These are phyloP conservation scores for Ramalina intermedia DNA, from an alignment of 495 filamentous ascomycete species.

Conservation along the genomic window DNA sequence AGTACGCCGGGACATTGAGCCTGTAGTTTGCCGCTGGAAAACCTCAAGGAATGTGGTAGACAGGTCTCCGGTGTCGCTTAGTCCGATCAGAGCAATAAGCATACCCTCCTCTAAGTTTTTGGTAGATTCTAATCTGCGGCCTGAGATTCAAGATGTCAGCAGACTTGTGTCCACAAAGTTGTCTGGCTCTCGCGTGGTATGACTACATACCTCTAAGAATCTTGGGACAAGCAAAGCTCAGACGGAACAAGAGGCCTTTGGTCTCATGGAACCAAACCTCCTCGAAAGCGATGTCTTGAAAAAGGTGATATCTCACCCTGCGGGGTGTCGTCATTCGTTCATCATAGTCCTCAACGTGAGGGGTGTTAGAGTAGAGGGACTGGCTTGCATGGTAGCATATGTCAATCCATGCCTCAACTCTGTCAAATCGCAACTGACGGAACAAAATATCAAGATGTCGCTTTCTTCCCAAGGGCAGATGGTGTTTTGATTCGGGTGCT, in stretches of 20 bases:
- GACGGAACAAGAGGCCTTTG: slow-evolving; percentile 4
- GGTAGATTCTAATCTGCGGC: slow-evolving; percentile 6
- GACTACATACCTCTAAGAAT: slow-evolving; percentile 2
- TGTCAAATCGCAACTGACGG: slow-evolving; percentile 16
- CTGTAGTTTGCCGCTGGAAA: slow-evolving; percentile 11
- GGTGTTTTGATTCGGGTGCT: slow-evolving; percentile 2
- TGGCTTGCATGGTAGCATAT: slow-evolving; percentile 17
- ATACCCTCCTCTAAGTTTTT: slow-evolving; percentile 16
- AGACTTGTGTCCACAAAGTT: too few species aligned
- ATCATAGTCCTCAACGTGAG: slow-evolving; percentile 8
- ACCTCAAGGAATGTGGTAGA: slow-evolving; percentile 17
- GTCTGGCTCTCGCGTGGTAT: too few species aligned
- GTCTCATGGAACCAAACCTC: slow-evolving; percentile 9
- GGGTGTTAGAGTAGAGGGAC: background rate
- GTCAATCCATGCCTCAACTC: slow-evolving; percentile 11
- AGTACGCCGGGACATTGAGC: slow-evolving; percentile 12
- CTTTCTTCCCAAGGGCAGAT: slow-evolving; percentile 7
- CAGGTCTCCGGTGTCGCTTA: slow-evolving; percentile 7
- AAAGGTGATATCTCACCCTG: slow-evolving; percentile 13
- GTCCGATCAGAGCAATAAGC: slow-evolving; percentile 17
- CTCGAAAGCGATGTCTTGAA: slow-evolving; percentile 13
- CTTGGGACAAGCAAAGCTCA: slow-evolving; percentile 17
- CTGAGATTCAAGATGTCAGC: too few species aligned
- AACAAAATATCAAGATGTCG: slow-evolving; percentile 16
- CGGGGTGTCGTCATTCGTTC: slow-evolving; percentile 8